These are phyloP conservation scores for Pontederia crassipes DNA, from an alignment of 176 grass and related monocot genomes.

Conservation along the genomic window DNA sequence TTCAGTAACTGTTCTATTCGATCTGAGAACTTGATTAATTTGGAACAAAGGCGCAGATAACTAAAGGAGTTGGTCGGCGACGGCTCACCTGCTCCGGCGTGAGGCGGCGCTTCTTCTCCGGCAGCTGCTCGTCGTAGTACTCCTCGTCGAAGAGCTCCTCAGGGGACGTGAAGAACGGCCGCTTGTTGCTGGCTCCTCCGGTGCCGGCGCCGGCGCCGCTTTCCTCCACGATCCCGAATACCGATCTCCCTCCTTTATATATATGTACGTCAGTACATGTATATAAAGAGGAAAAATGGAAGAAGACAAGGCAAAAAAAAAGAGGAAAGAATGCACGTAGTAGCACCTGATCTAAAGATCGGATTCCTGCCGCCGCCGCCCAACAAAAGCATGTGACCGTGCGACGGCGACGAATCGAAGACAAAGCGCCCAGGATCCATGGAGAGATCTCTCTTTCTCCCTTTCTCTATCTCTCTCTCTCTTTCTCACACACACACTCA, in stretches of 20 bases:
- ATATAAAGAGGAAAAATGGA: background rate
- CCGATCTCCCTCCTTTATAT: background rate
- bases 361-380: conserved; percentile 36
- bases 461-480: background rate
- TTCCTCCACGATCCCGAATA: no score
- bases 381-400: conserved; percentile 67
- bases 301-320: background rate
- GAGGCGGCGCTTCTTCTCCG: conserved; percentile 78
- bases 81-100: conserved; percentile 57
- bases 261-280: background rate
- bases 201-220: background rate
- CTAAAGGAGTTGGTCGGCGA: no score
- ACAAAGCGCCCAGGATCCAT: conserved; percentile 50
- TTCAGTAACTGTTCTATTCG: no score
- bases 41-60: no score
- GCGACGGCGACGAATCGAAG: conserved; percentile 35
- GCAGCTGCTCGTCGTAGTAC: conserved; percentile 87
- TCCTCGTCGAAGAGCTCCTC: conserved; percentile 78
- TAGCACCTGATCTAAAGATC: conserved; percentile 33
- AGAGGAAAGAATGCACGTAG: background rate
- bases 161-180: conserved; percentile 70
- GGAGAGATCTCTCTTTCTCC: background rate
- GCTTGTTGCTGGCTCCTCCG: conserved; percentile 36
- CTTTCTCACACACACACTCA: conserved; percentile 5
- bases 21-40: no score